Base-by-base conservation (phyloP, 208 protist genomes). In the Crithidia mellificae region DNA sequence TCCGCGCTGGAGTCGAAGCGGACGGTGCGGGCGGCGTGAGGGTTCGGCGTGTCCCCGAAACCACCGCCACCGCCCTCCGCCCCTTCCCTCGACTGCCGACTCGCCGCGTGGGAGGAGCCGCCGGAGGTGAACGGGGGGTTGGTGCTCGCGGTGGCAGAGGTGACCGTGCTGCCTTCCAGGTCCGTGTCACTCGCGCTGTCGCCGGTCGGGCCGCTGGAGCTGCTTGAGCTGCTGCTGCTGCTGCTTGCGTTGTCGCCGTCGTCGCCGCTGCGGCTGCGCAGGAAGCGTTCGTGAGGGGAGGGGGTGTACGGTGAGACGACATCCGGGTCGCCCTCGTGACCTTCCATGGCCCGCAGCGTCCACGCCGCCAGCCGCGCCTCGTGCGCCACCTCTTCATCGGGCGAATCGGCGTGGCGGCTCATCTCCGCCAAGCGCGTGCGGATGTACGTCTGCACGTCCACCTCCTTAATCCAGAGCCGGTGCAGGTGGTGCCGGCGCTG, bases 271-370 rank as follows among this genome's bases (percentile, higher is more conserved):
- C 41, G 12, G 41, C 8, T 19, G 41, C 41, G 17, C 41, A 46
- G 41, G 12, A 15, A 6, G 14, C 41, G 15, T 15, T 46, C 41
- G 4, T n/a, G 41, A 14, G 54, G 54, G 7, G 44, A 39, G 30
- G 29, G 2, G 27, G 19, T 20, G 47, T 14, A n/a, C 19, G 47
- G 62, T n/a, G 47, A 39, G 47, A 38, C 12, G 17, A 39, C 9
- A 27, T 41, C 62, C 8, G 24, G 2, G 8, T 30, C 38, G 15
- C 25, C 32, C 7, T 49, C 34, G 24, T 38, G 34, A 20, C 55
- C 65, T 9, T 49, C 38, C 56, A 73, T 73, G 6, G 56, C 67
- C n/a, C 46, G 67, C 50, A 73, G 50, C 50, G 67, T 66, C 50
- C 38, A 61, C 51, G 57, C 67, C 34, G 67, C 67, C 38, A 63